Evolutionary conservation across 139 green algal genomes (phyloP).

Genomic region (Volvox reticuliferus): DNA sequence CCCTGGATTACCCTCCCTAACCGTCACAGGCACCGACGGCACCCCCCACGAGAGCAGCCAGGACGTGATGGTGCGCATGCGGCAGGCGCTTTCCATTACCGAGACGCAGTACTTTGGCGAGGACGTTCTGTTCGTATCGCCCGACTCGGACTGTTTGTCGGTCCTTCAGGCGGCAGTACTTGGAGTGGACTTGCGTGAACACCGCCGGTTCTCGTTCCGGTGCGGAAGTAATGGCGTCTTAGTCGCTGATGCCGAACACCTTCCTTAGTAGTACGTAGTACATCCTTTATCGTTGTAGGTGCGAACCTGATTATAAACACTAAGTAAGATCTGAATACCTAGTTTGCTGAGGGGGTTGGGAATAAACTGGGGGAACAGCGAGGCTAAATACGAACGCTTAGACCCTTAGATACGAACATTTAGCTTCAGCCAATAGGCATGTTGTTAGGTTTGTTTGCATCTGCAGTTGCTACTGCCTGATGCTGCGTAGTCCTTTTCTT

Average conservation of each 20-base stretch:
- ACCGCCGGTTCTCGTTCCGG: slow-evolving; percentile 68
- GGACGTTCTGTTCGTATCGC: slow-evolving; percentile 73
- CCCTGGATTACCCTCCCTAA: not conserved
- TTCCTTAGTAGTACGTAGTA: too few species aligned
- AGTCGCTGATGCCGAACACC: not conserved
- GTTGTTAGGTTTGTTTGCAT: too few species aligned
- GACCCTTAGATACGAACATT: too few species aligned
- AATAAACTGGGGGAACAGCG: not conserved
- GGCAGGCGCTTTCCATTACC: slow-evolving; percentile 56
- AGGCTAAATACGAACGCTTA: too few species aligned
- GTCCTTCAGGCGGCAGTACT: slow-evolving; percentile 81
- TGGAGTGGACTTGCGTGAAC: slow-evolving; percentile 71
- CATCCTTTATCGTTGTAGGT: too few species aligned
- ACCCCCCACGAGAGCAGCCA: slow-evolving; percentile 80
- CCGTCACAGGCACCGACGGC: slow-evolving; percentile 69
- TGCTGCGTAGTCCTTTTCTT: too few species aligned
- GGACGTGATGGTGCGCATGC: slow-evolving; percentile 81
- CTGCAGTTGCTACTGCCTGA: too few species aligned
- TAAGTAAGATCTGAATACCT: not conserved
- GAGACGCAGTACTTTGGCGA: slow-evolving; percentile 70
- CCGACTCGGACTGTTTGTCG: slow-evolving; percentile 77
- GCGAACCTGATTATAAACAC: not conserved
- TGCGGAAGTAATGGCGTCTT: not conserved
- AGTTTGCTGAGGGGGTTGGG: not conserved
- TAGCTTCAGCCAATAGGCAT: too few species aligned